Percentiles rank a stretch among this genome's conserved stretches.
These are phyloP conservation scores for Pneumocystis canis DNA, from an alignment of 1,139 yeast species.

Conservation along the genomic window DNA sequence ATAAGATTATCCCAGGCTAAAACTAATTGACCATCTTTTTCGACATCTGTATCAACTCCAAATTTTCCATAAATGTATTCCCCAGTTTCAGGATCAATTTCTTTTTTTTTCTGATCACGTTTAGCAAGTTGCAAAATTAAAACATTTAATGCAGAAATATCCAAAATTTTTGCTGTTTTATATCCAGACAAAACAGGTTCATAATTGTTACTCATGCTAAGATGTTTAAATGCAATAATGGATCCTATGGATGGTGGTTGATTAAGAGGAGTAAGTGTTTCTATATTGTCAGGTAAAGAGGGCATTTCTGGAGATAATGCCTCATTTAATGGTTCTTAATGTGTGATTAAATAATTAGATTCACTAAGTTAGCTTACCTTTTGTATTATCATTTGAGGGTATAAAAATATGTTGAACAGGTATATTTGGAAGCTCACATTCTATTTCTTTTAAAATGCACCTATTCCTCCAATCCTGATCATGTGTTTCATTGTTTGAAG, in stretches of 20 bases:
- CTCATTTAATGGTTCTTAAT: not conserved
- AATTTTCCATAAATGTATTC: not conserved
- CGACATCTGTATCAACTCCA: not conserved
- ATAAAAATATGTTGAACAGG: not conserved
- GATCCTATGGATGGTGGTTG: not conserved
- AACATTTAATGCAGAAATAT: not conserved
- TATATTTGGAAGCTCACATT: slow-evolving; percentile 1
- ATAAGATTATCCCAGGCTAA: not conserved
- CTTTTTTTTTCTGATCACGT: not conserved
- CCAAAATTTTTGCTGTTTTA: not conserved
- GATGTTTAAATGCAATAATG: slow-evolving; percentile 1
- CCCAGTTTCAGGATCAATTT: not conserved
- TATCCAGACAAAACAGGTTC: not conserved
- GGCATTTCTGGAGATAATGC: not conserved
- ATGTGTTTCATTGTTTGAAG: not conserved
- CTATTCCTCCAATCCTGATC: not conserved
- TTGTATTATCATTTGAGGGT: not conserved
- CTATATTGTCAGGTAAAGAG: not conserved
- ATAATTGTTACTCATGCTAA: not conserved
- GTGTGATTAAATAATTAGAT: not conserved
- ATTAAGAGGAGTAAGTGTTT: not conserved
- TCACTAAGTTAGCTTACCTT: not conserved
- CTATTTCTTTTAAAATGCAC: not conserved
- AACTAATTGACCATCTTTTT: not conserved
- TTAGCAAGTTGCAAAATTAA: not conserved